Evolutionary conservation across 2,329 filamentous ascomycete species (phyloP), one percentile per base, ranked within the genome.

Genomic region (Arthroderma sp.): DNA sequence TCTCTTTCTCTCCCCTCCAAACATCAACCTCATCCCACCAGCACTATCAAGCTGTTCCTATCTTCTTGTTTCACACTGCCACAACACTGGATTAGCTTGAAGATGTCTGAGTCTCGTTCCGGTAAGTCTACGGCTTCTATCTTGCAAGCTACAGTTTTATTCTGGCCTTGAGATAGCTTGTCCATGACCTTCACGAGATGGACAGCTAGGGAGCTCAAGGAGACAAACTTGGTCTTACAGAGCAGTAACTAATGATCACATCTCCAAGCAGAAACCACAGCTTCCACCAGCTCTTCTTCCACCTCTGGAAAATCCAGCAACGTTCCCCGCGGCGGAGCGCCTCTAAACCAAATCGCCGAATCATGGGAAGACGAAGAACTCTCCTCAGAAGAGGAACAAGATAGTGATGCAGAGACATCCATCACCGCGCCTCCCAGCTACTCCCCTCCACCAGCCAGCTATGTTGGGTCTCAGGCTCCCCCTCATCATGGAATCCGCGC

Each of bases 321-420:
- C n/a, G 33, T 25, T 28, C 37, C 51, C 25, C 51, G 51, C 11
- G 51, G 51, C 13, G 51, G 51, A n/a, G 37, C 39, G 8, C 51
- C 17, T 13, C 51, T 54, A 11, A 39, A 37, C 51, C 33, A 37
- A 17, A 74, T 86, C 19, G 81, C 79, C 56, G 87, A 90, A 62
- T 88, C 84, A 44, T 91, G 87, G 87, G 86, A 90, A 71, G 85
- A 93, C 65, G 87, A 87, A 57, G 77, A 79, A 33, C 71, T 77
- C 17, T 72, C 76, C 31, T 37, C 5, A 71, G 73, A 76, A 11
- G 75, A 76, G 31, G 66, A 68, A 21, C 66, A 68, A 38, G 66
- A 67, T 60, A 51, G 31, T 13, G 54, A 60, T 58, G 60, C 51
- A 63, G 61, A 44, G 66, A 63, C 54, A 11, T 35, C 53, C 23